Conservation (phyloP, 176 grass and related monocot species). For the Lolium multiflorum region DNA sequence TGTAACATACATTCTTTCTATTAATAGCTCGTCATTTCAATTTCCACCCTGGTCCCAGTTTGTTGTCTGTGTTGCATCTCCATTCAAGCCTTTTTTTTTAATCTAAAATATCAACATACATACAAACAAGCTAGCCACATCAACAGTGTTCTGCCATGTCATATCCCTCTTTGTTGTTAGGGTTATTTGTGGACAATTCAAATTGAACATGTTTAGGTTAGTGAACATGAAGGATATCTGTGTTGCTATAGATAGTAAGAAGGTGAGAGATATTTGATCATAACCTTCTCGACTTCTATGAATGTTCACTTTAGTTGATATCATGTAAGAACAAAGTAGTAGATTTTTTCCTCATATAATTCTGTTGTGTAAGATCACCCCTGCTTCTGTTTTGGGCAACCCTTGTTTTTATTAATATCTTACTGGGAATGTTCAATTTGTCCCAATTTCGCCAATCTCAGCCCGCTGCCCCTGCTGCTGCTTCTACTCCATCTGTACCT, state of each 20-base stretch:
- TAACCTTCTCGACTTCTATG: neutral
- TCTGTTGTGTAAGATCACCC: neutral
- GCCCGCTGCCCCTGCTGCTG: constrained; percentile 40
- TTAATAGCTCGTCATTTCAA: neutral
- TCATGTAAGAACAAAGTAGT: neutral
- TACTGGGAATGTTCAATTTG: constrained; percentile 19
- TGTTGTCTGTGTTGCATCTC: neutral
- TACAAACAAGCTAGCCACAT: neutral
- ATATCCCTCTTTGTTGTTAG: neutral
- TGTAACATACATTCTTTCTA: neutral
- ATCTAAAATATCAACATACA: neutral
- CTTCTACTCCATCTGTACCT: constrained; percentile 50
- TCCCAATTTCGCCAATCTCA: constrained; percentile 40
- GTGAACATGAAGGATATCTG: neutral
- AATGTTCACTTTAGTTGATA: neutral
- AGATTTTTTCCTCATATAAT: neutral
- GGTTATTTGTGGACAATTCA: neutral
- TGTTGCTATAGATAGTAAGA: neutral
- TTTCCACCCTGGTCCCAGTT: neutral
- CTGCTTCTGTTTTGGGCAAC: neutral
- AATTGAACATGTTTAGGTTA: neutral
- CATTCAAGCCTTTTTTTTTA: neutral
- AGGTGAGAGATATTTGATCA: neutral
- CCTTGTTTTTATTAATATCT: neutral
- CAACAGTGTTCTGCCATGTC: neutral